Conservation (phyloP, 2,329 filamentous ascomycete genomes). For the Orbilia blumenaviensis region DNA sequence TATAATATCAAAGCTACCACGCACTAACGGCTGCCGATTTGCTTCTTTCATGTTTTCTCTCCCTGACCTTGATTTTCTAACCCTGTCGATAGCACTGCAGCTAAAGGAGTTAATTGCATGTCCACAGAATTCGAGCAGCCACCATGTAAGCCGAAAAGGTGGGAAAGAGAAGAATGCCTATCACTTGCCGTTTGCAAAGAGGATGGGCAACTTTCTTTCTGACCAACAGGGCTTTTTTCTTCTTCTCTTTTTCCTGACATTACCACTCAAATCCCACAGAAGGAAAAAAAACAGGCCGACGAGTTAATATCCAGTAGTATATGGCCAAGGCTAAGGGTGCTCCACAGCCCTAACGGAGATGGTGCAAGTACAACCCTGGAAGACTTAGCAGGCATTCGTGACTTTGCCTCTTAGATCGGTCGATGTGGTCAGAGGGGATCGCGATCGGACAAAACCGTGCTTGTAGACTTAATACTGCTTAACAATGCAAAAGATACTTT, state of each 20-base stretch:
- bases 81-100: conserved; percentile 35
- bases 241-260: neutral
- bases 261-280: neutral
- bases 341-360: conserved; percentile 28
- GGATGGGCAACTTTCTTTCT: conserved; percentile 35
- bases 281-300: conserved; percentile 37
- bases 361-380: conserved; percentile 9
- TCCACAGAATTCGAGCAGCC: conserved; percentile 10
- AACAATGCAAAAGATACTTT: conserved; percentile 10
- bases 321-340: conserved; percentile 18
- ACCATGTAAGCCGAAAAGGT: conserved; percentile 41
- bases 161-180: conserved; percentile 53
- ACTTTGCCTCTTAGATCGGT: conserved; percentile 45
- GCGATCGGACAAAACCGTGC: conserved; percentile 24
- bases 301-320: conserved; percentile 47
- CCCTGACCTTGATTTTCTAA: conserved; percentile 31
- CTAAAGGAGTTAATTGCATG: conserved; percentile 15
- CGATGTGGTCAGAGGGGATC: conserved; percentile 31
- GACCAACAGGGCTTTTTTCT: conserved; percentile 9
- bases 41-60: conserved; percentile 2
- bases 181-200: conserved; percentile 53
- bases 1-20: too few relatives aligned
- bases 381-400: conserved; percentile 1
- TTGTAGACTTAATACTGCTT: conserved; percentile 8
- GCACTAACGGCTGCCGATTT: too few relatives aligned